phyloP scores from a whole-genome alignment of 1,139 yeast genomes.

The Suhomyces bokatorum region DNA sequence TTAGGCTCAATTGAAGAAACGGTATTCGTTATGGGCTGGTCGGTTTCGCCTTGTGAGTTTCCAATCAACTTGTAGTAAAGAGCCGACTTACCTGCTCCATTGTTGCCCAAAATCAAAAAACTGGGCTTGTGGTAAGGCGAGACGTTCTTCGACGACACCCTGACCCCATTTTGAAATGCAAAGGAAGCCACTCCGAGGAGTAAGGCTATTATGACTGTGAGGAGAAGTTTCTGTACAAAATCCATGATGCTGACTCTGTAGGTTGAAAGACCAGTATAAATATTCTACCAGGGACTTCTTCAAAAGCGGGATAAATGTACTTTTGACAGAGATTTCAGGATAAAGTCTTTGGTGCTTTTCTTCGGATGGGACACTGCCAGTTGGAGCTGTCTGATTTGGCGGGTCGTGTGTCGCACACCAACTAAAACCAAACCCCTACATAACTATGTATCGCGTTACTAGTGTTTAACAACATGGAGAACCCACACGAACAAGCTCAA shows the following conservation, averaged over 20 bases:
- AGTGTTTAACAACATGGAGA: constrained; percentile 54
- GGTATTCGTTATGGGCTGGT: constrained; percentile 26
- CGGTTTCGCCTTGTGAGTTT: constrained; percentile 15
- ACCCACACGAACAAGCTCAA: constrained; percentile 88
- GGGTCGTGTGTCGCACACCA: background rate
- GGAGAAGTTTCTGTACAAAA: constrained; percentile 19
- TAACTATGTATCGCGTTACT: background rate
- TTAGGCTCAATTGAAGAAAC: constrained; percentile 49
- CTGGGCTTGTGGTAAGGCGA: constrained; percentile 45
- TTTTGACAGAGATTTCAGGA: background rate
- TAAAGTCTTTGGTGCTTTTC: background rate
- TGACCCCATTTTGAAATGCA: constrained; percentile 15
- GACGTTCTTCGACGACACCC: constrained; percentile 16
- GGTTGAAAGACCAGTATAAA: background rate
- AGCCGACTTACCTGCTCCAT: constrained; percentile 74
- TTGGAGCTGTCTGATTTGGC: too few species aligned
- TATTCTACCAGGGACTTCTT: background rate
- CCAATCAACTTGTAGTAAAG: constrained; percentile 44
- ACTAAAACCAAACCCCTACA: background rate
- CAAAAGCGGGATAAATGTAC: background rate
- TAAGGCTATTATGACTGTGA: constrained; percentile 22
- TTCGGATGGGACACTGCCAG: too few species aligned
- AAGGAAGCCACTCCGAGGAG: constrained; percentile 19
- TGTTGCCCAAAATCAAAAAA: constrained; percentile 71
- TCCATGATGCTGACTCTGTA: constrained; percentile 19